A percentile compares a stretch with the other conserved stretches of the same genome.
Conservation (phyloP, 2,329 filamentous ascomycete species). For the Dissoconium aciculare region DNA sequence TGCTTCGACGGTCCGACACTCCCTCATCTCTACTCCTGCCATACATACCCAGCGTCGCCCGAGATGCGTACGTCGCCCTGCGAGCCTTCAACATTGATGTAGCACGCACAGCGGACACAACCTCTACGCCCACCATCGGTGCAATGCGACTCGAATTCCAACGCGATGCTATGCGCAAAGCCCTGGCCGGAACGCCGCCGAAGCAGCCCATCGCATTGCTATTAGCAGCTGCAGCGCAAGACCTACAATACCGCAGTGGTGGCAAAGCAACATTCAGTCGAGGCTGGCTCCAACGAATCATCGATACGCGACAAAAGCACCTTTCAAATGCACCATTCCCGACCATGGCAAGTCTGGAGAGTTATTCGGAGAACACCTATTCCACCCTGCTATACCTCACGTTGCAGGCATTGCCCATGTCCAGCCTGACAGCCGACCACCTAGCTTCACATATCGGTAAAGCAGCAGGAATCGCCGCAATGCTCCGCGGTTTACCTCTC, state of each 20-base stretch:
- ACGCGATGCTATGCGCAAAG: conserved; percentile 67
- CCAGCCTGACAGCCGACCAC: conserved; percentile 76
- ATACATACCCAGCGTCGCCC: conserved; percentile 61
- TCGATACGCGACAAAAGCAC: conserved; percentile 67
- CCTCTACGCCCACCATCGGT: conserved; percentile 75
- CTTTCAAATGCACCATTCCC: conserved; percentile 73
- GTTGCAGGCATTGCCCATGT: conserved; percentile 61
- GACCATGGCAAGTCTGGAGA: conserved; percentile 58
- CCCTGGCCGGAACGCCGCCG: conserved; percentile 62
- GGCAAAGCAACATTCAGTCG: conserved; percentile 39
- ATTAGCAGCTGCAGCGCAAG: conserved; percentile 55
- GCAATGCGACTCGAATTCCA: conserved; percentile 89
- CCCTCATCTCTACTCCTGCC: conserved; percentile 75
- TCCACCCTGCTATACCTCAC: conserved; percentile 83
- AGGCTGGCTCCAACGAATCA: conserved; percentile 49
- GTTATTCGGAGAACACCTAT: conserved; percentile 89
- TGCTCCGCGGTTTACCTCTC: conserved; percentile 74
- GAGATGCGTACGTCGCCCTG: conserved; percentile 76
- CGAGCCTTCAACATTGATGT: conserved; percentile 88
- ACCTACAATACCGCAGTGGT: conserved; percentile 34
- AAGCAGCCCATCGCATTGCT: conserved; percentile 85
- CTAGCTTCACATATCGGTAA: conserved; percentile 92
- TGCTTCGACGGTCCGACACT: conserved; percentile 65
- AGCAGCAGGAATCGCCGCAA: conserved; percentile 71
- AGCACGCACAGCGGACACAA: conserved; percentile 75